Evolutionary conservation across 495 filamentous ascomycete genomes (phyloP), one percentile per base, ranked within the genome.

Genomic region (Thermothielavioides terrestris): DNA sequence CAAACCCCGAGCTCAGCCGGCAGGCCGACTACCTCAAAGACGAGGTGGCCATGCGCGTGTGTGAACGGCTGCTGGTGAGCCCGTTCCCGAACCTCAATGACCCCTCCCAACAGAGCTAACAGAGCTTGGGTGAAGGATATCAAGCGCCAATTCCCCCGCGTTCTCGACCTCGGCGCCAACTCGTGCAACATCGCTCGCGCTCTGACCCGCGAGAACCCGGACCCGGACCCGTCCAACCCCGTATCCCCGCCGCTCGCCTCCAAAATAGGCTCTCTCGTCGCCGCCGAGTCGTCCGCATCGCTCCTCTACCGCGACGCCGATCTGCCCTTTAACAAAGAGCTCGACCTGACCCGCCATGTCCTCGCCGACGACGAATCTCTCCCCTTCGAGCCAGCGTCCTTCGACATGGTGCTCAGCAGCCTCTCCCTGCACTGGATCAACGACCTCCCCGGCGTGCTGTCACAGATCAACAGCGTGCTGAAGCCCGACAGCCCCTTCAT

Each of bases 361-460:
- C 72, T 94, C 3, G 68, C 80, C 34, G 74, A 85, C 52, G 86
- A 94, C 51, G 69, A 79, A 51, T 68, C 79, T 2, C 72, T 95
- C 1, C 88, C 91, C 1, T 95, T 87, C 69, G 76, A 74, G 18
- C 68, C 83, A n/a, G 75, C 82, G 55, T 77, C 78, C 17, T 95
- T 96, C 68, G 88, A 95, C 69, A 83, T 92, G 28, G 86, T 95
- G 3, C 71, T 99, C 23, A 88, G 83, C 58, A 90, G 84, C 36
- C 71, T 94, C 51, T 88, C 82, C 27, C 78, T 99, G 63, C 94
- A 99, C 68, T 99, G 94, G 94, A 83, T 95, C 68, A 99, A 99
- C 67, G 86, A 99, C 63, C 78, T 99, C 7, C 92, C 94, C 0
- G 83, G 81, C 4, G 70, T 91, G 4, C 77, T 99, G 1, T 67